Conservation (phyloP, 2,329 filamentous ascomycete genomes). For the Fusarium sp. region DNA sequence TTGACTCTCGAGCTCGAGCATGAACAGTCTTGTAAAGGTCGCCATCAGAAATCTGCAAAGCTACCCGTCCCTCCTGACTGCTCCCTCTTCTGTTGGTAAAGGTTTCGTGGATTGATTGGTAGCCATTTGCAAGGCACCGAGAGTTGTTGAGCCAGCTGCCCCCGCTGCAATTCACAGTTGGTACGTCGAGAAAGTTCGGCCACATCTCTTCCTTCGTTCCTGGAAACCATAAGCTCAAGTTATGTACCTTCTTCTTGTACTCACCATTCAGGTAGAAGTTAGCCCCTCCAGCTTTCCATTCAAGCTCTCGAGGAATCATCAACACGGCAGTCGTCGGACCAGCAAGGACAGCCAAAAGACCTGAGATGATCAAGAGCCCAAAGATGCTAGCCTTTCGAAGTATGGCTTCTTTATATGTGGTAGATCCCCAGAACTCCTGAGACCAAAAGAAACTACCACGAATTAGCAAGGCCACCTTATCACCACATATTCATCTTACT, state of each 20-base stretch:
- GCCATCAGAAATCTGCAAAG: not conserved
- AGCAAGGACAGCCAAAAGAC: not conserved
- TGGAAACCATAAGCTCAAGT: not conserved
- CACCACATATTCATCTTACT: no score
- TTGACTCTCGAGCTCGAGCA: not conserved
- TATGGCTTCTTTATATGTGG: not conserved
- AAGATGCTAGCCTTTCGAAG: not conserved
- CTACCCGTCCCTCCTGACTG: fast-evolving
- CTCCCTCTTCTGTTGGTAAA: not conserved
- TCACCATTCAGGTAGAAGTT: not conserved
- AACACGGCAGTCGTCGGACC: not conserved
- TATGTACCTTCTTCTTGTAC: no score
- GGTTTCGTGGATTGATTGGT: not conserved
- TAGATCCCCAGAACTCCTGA: not conserved
- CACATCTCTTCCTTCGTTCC: not conserved
- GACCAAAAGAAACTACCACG: not conserved
- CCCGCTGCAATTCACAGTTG: not conserved
- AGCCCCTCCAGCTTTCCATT: not conserved
- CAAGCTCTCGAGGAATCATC: not conserved
- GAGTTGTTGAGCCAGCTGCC: not conserved
- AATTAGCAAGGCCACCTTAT: not conserved
- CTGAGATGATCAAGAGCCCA: not conserved
- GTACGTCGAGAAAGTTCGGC: not conserved
- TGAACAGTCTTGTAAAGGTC: not conserved
- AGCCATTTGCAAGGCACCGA: not conserved